Conservation (phyloP, 2,329 filamentous ascomycete species). For the Trichoderma asperellum region DNA sequence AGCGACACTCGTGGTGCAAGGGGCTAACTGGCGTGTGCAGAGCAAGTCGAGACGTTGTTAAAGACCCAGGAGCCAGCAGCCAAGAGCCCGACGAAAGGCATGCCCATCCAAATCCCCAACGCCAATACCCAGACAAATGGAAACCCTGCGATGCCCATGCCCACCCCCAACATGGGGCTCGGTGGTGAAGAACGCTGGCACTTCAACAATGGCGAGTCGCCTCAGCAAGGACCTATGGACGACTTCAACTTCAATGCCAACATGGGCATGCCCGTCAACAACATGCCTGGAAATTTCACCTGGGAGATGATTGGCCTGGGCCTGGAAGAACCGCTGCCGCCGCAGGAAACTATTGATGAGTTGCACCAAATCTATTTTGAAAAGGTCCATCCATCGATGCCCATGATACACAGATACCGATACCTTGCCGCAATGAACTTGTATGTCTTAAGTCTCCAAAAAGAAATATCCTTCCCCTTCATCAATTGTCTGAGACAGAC, state of each 20-base stretch:
- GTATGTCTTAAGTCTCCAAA: conserved; percentile 43
- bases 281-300: conserved; percentile 62
- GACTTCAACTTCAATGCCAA: conserved; percentile 61
- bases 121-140: conserved; percentile 39
- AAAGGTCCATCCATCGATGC: conserved; percentile 82
- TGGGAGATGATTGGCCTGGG: conserved; percentile 76
- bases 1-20: not conserved
- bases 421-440: conserved; percentile 89
- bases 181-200: conserved; percentile 58
- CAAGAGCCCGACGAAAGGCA: conserved; percentile 40
- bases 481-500: not conserved
- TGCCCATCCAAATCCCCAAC: conserved; percentile 36
- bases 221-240: conserved; percentile 54
- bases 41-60: conserved; percentile 89
- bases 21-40: conserved; percentile 49
- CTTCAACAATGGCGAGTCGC: conserved; percentile 59
- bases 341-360: conserved; percentile 73
- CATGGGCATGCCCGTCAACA: conserved; percentile 55
- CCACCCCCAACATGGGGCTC: conserved; percentile 54
- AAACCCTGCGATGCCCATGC: conserved; percentile 40
- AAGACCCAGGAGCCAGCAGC: conserved; percentile 67
- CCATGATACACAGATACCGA: conserved; percentile 86
- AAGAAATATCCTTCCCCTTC: not conserved
- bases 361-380: conserved; percentile 89
- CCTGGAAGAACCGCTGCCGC: conserved; percentile 62